Base-by-base conservation (phyloP, 1,139 yeast species). In the Zhuliangozyma blackwelliae region DNA sequence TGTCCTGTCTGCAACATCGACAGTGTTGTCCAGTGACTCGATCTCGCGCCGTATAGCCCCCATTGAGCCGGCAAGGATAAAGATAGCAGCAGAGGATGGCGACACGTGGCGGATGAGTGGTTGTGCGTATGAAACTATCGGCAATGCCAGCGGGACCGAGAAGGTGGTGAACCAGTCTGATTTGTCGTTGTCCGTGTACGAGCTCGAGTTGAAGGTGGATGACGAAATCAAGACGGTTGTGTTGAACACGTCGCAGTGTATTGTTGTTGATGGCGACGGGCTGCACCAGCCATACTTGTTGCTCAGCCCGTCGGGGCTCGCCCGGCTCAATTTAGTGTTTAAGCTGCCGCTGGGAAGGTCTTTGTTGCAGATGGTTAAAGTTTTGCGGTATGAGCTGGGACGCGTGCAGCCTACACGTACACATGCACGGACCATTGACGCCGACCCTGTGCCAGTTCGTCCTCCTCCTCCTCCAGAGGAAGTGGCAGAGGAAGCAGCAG, bases 161-260 rank as follows among this genome's bases (percentile, higher is more conserved):
- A 27, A 51, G n/a, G 38, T 60, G 10, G 56, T 61, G 1, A 44
- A 50, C 27, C 64, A 59, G 41, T 41, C 52, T 5, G 63, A 57
- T 26, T 34, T 59, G 9, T 45, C 57, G 2, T 37, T 50, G 4
- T 28, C 40, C 4, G 52, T 47, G n/a, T 62, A 51, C 30, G 61
- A 51, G 25, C 46, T 65, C 28, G 36, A 47, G 1, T 40, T 52
- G 19, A 36, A 44, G n/a, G 28, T 51, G 1, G 48, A 43, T 7
- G 50, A 46, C 2, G 45, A 41, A 6, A 33, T 28, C 1, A 41
- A 40, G 19, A 40, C 38, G 9, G 63, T 64, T 0, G 37, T 40
- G 2, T 51, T 72, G 36, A 62, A 57, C 37, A 53, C 71, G 0
- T 65, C 69, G 9, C 72, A 72, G 35, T 69, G 76, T 42, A 67